Conservation (phyloP, 805 yeast genomes). For the Dipodascopsis uninucleata region DNA sequence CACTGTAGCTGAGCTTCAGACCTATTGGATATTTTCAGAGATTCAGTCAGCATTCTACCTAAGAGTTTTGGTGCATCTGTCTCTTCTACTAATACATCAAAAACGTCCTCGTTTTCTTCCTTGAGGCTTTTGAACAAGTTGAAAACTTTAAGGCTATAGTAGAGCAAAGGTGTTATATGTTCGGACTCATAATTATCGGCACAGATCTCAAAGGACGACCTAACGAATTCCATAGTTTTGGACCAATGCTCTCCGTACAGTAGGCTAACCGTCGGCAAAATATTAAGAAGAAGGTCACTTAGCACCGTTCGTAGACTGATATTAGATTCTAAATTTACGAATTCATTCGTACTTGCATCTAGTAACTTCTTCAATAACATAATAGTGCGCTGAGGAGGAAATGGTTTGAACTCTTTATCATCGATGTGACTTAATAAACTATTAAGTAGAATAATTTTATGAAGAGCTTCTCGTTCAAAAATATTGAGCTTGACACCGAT, state of each 20-base stretch:
- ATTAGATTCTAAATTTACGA: constrained; percentile 51
- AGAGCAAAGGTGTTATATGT: constrained; percentile 26
- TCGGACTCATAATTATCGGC: constrained; percentile 6
- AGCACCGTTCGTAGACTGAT: constrained; percentile 31
- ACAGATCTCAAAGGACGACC: constrained; percentile 6
- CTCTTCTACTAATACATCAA: constrained; percentile 39
- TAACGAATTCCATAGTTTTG: constrained; percentile 1
- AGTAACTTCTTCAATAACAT: constrained; percentile 55
- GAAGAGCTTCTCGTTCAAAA: constrained; percentile 42
- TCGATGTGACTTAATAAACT: constrained; percentile 38
- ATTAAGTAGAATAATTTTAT: constrained; percentile 47
- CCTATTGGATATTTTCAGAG: constrained; percentile 6
- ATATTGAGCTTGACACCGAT: constrained; percentile 48
- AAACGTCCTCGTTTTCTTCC: constrained; percentile 29
- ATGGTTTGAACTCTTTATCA: constrained; percentile 39
- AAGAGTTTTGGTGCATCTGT: constrained; percentile 4
- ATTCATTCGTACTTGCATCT: constrained; percentile 57
- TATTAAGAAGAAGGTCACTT: constrained; percentile 28
- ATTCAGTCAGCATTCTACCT: constrained; percentile 3
- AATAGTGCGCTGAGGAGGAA: constrained; percentile 61
- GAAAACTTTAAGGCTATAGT: constrained; percentile 46
- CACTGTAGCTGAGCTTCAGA: constrained; percentile 15
- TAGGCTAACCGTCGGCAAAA: constrained; percentile 26
- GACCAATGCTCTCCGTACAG: constrained; percentile 30
- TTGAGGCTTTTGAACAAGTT: constrained; percentile 33